Conservation (phyloP, 208 protist species). For the Acanthamoeba culbertsoni region DNA sequence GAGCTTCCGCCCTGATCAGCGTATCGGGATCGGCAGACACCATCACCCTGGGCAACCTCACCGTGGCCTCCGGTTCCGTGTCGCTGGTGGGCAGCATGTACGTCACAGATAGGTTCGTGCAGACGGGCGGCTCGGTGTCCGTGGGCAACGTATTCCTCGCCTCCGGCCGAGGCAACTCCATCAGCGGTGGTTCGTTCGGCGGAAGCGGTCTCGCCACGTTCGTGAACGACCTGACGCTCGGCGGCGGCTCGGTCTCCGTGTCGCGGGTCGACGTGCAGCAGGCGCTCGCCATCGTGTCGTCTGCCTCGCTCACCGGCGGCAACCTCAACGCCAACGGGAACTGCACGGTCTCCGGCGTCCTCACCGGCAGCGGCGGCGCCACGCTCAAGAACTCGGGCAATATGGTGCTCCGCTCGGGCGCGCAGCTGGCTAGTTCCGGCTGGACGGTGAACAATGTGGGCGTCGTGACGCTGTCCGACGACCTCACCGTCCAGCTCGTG, state of each 20-base stretch:
- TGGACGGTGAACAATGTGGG: slow-evolving; percentile 34
- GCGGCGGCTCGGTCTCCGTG: neutral
- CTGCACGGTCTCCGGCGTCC: neutral
- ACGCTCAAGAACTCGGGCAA: slow-evolving; percentile 2
- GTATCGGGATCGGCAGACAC: neutral
- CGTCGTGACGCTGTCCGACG: neutral
- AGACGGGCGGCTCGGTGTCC: neutral
- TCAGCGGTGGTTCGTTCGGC: neutral
- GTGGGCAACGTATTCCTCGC: neutral
- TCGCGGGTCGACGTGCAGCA: neutral
- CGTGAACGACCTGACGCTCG: slow-evolving; percentile 15
- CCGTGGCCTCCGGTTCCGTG: neutral
- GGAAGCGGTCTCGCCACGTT: neutral
- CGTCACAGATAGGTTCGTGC: neutral
- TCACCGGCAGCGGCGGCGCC: neutral
- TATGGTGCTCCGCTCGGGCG: neutral
- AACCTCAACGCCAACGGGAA: slow-evolving; percentile 4
- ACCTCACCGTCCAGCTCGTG: neutral
- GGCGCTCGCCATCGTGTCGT: neutral
- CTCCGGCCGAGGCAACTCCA: neutral
- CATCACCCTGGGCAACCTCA: neutral
- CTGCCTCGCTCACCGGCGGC: neutral
- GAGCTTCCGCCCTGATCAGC: neutral
- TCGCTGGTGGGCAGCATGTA: neutral
- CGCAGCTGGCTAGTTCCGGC: neutral